Conservation (phyloP, 2,329 filamentous ascomycete genomes). For the Colletotrichum sojae region DNA sequence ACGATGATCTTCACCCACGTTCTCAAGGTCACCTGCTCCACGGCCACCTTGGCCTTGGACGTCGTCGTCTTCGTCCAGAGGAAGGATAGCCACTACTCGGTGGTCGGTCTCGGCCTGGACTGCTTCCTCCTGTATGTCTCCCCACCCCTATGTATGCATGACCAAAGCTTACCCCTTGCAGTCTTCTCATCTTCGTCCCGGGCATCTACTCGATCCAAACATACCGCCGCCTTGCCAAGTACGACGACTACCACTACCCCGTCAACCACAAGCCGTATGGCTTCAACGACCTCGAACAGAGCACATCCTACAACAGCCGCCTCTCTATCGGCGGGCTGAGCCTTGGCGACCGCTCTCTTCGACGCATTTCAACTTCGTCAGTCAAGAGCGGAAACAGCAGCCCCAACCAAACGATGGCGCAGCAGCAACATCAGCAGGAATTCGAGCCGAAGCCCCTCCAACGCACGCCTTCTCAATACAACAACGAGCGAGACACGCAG, state of each 20-base stretch:
- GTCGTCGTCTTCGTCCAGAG: slow-evolving; percentile 64
- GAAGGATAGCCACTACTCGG: slow-evolving; percentile 62
- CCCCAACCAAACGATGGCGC: slow-evolving; percentile 1
- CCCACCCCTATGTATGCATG: background rate
- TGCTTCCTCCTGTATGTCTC: slow-evolving; percentile 62
- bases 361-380: slow-evolving; percentile 38
- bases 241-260: slow-evolving; percentile 66
- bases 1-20: slow-evolving; percentile 66
- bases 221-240: slow-evolving; percentile 63
- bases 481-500: slow-evolving; percentile 47
- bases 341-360: slow-evolving; percentile 38
- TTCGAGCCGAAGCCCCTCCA: slow-evolving; percentile 10
- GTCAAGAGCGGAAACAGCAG: slow-evolving; percentile 29
- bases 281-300: slow-evolving; percentile 51
- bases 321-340: slow-evolving; percentile 39
- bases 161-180: slow-evolving; percentile 41
- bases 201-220: slow-evolving; percentile 62
- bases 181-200: slow-evolving; percentile 59
- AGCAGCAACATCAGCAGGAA: slow-evolving; percentile 16
- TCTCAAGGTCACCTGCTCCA: slow-evolving; percentile 63
- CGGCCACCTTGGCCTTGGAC: slow-evolving; percentile 65
- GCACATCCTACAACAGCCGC: slow-evolving; percentile 27
- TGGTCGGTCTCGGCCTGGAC: slow-evolving; percentile 65
- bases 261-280: slow-evolving; percentile 65
- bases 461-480: slow-evolving; percentile 41